phyloP scores from a whole-genome alignment of 768 basidiomycete genomes.

The Boletellus emodensis region DNA sequence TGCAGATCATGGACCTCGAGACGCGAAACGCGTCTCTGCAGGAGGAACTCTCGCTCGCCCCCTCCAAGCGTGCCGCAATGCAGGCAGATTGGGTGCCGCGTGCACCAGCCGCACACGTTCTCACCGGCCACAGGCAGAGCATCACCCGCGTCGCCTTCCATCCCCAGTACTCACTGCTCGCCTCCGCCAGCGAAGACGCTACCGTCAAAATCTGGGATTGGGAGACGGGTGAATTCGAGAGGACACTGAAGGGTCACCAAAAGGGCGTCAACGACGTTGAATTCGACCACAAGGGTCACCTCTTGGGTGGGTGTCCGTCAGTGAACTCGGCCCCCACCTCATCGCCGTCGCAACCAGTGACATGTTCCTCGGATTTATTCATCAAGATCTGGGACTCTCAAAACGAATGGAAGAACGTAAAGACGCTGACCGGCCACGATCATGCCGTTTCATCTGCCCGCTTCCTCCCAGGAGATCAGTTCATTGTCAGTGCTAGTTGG shows the following conservation, averaged over 20 bases:
- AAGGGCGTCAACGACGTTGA: constrained; percentile 84
- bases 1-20: constrained; percentile 93
- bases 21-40: constrained; percentile 74
- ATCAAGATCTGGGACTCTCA: constrained; percentile 91
- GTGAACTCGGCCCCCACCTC: background rate
- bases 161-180: constrained; percentile 77
- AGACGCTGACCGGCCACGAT: constrained; percentile 86
- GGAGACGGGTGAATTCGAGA: constrained; percentile 91
- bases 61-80: constrained; percentile 50
- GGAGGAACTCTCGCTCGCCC: constrained; percentile 58
- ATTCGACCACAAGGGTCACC: constrained; percentile 81
- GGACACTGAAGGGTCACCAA: constrained; percentile 90
- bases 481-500: constrained; percentile 81
- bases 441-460: constrained; percentile 84
- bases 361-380: constrained; percentile 83
- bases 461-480: constrained; percentile 82
- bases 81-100: constrained; percentile 87
- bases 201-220: constrained; percentile 95
- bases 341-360: constrained; percentile 22
- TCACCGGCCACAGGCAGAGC: constrained; percentile 70
- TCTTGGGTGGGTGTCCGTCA: constrained; percentile 56
- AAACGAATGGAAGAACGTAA: constrained; percentile 86
- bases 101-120: constrained; percentile 75
- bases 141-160: constrained; percentile 83
- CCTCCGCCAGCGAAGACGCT: constrained; percentile 83